A percentile compares a stretch with the other conserved stretches of the same genome.
Evolutionary conservation across 1,284 basidiomycete genomes (phyloP).

Genomic region (Boletus smithii): DNA sequence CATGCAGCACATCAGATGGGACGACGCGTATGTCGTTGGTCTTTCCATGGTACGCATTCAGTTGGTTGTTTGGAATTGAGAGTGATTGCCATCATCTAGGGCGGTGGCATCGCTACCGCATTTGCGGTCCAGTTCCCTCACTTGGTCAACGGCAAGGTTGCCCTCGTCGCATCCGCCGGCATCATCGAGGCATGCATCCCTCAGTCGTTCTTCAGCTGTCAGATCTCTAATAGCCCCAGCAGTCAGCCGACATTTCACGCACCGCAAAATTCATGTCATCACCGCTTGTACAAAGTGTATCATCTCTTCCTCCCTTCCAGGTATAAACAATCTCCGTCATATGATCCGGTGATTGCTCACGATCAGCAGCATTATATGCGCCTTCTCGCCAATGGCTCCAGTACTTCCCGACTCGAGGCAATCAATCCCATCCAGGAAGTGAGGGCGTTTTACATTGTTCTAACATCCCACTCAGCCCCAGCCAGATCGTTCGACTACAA

Average conservation of each 20-base stretch:
- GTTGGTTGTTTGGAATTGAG: neutral
- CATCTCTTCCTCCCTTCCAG: slow-evolving; percentile 57
- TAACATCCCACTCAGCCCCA: neutral
- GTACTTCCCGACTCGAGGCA: slow-evolving; percentile 3
- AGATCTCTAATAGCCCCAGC: neutral
- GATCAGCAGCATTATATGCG: slow-evolving; percentile 30
- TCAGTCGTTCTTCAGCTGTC: neutral
- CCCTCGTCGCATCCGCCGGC: slow-evolving; percentile 64
- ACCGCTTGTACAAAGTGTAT: slow-evolving; percentile 58
- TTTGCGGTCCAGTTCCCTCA: slow-evolving; percentile 69
- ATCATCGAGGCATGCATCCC: slow-evolving; percentile 51
- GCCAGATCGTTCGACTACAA: slow-evolving; percentile 63
- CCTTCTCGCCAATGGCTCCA: slow-evolving; percentile 27
- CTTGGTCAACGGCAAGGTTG: slow-evolving; percentile 59
- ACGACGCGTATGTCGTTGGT: slow-evolving; percentile 59
- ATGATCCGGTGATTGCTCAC: slow-evolving; percentile 14
- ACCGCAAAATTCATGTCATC: slow-evolving; percentile 73
- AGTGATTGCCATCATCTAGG: slow-evolving; percentile 40
- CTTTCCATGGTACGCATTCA: slow-evolving; percentile 53
- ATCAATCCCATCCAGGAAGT: slow-evolving; percentile 42
- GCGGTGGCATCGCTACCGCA: slow-evolving; percentile 66
- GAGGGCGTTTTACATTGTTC: neutral
- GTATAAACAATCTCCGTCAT: slow-evolving; percentile 36
- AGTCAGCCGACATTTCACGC: slow-evolving; percentile 64
- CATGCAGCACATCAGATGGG: slow-evolving; percentile 73